Conservation (phyloP, 2,329 filamentous ascomycete species). For the Beauveria rudraprayagi region DNA sequence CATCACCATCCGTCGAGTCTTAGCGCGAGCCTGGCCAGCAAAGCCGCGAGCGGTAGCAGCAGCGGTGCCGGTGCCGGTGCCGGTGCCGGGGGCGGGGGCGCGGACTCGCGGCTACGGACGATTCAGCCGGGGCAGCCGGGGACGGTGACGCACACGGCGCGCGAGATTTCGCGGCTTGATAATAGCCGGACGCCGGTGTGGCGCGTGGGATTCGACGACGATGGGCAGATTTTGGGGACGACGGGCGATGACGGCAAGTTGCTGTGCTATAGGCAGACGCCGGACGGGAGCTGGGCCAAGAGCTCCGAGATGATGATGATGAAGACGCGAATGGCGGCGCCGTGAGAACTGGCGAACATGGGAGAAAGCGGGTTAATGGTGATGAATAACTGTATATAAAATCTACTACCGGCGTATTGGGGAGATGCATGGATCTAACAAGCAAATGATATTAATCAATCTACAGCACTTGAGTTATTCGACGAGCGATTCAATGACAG, state of each 20-base stretch:
- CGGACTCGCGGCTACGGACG: slow-evolving; percentile 42
- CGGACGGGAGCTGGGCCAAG: slow-evolving; percentile 50
- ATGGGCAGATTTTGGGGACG: slow-evolving; percentile 65
- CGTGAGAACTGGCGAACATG: slow-evolving; percentile 19
- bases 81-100: background rate
- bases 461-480: too few relatives aligned
- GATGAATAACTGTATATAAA: background rate
- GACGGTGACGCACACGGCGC: background rate
- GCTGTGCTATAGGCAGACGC: slow-evolving; percentile 52
- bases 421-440: background rate
- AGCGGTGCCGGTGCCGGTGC: background rate
- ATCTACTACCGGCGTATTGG: background rate
- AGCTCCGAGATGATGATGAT: slow-evolving; percentile 52
- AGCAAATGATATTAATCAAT: too few relatives aligned
- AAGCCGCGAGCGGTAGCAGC: slow-evolving; percentile 26
- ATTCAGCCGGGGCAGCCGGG: slow-evolving; percentile 50
- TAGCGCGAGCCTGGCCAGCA: slow-evolving; percentile 45
- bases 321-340: slow-evolving; percentile 45
- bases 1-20: slow-evolving; percentile 38
- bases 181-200: slow-evolving; percentile 65
- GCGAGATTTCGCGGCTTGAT: slow-evolving; percentile 58
- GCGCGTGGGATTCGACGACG: slow-evolving; percentile 62
- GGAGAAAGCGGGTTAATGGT: background rate
- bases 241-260: slow-evolving; percentile 68
- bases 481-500: too few relatives aligned